These are phyloP conservation scores for Ceratobasidium sp. DNA, from an alignment of 1,284 basidiomycete genomes.

Conservation along the genomic window DNA sequence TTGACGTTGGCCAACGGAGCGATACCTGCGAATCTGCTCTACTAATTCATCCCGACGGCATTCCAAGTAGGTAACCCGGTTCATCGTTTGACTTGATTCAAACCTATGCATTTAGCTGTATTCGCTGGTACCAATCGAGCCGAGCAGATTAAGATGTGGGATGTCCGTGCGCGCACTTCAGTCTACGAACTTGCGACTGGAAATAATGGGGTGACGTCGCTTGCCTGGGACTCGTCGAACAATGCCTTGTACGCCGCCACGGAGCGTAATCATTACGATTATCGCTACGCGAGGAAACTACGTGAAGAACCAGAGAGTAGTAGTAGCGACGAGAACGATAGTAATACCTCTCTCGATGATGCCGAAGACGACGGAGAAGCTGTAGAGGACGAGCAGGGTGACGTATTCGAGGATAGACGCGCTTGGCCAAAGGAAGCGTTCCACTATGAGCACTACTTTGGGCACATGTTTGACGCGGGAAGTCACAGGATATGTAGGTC, in stretches of 20 bases:
- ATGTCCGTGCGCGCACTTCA: slow-evolving; percentile 22
- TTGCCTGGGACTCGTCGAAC: slow-evolving; percentile 26
- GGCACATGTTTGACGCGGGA: slow-evolving; percentile 5
- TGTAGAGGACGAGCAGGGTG: no score
- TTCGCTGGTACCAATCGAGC: slow-evolving; percentile 15
- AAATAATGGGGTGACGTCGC: slow-evolving; percentile 26
- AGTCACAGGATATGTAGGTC: slow-evolving; percentile 2
- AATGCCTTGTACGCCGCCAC: slow-evolving; percentile 31
- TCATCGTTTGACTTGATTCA: background rate
- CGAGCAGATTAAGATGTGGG: slow-evolving; percentile 33
- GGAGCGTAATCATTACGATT: slow-evolving; percentile 32
- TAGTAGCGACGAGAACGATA: background rate
- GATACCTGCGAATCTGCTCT: background rate
- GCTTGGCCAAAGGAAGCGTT: background rate
- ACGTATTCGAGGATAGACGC: no score
- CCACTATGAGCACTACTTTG: slow-evolving; percentile 16
- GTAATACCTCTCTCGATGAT: no score
- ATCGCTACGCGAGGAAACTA: background rate
- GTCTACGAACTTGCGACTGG: slow-evolving; percentile 38
- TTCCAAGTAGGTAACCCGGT: slow-evolving; percentile 11
- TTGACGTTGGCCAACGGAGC: background rate
- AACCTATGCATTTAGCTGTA: background rate
- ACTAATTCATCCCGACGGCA: slow-evolving; percentile 6
- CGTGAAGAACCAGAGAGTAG: no score
- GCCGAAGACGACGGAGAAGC: no score